These are phyloP conservation scores for Plasmopara viticola DNA, from an alignment of 352 stramenopile genomes.

Conservation along the genomic window DNA sequence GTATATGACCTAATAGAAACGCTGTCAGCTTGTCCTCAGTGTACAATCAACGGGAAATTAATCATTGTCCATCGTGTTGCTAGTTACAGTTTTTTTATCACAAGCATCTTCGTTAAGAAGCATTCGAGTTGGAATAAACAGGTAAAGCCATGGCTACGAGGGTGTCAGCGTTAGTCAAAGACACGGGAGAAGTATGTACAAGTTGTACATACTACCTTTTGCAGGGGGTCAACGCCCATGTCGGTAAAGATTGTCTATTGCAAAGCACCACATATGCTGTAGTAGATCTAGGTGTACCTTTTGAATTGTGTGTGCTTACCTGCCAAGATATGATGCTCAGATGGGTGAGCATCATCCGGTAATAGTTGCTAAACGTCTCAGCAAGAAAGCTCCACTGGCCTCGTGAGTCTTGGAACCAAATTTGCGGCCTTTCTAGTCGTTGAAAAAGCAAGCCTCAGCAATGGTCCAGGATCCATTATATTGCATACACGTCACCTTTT, in stretches of 20 bases:
- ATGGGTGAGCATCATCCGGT: slow-evolving; percentile 76
- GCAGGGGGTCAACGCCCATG: slow-evolving; percentile 44
- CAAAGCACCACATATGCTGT: neutral
- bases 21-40: neutral
- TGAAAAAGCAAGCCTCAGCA: neutral
- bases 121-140: slow-evolving; percentile 72
- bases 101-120: slow-evolving; percentile 33
- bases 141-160: slow-evolving; percentile 60
- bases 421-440: slow-evolving; percentile 32
- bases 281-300: too few species aligned
- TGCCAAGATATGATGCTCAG: slow-evolving; percentile 74
- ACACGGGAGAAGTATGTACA: neutral
- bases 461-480: neutral
- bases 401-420: slow-evolving; percentile 61
- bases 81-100: slow-evolving; percentile 8
- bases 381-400: slow-evolving; percentile 67
- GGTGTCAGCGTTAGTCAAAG: neutral
- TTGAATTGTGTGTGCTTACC: slow-evolving; percentile 16
- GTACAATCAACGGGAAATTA: neutral
- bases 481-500: slow-evolving; percentile 10
- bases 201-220: slow-evolving; percentile 28
- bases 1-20: slow-evolving; percentile 14
- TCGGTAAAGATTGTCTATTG: slow-evolving; percentile 59
- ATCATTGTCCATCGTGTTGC: neutral
- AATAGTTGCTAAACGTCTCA: slow-evolving; percentile 65